Base-by-base conservation (phyloP, 148 eudicot species). In the Heliosperma pusillum region DNA sequence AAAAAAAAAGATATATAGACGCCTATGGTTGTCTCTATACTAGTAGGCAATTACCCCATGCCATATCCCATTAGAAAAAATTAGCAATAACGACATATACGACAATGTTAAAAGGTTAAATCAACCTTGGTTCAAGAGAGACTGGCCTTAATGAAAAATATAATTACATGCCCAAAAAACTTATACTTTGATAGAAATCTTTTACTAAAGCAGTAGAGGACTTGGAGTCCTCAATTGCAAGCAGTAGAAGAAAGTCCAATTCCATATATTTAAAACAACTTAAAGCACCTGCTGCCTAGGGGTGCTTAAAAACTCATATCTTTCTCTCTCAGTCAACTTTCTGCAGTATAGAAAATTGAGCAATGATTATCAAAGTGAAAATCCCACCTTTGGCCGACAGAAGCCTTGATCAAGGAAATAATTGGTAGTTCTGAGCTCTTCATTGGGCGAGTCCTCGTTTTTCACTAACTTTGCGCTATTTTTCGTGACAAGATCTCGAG, bases 301-400 rank as follows among this genome's bases (percentile, higher is more conserved):
- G 60, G 52, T 24, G 24, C 26, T 21, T 11, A 25, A 45, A 69
- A 47, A 30, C 1, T 12, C 58, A 25, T 69, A 42, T 15, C 30
- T 47, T 21, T 57, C 30, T 69, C 36, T 24, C 25, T 47, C 59
- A 26, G 58, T 25, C 40, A 16, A 26, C 59, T 69, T 47, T 69
- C 42, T 10, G 12, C 47, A 70, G 57, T 75, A 53, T 56, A 64
- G 22, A 2, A 11, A 56, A 55, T 29, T 40, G 8, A 72, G 65
- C 27, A 29, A 62, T 25, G 62, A 17, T 21, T 42, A 53, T 30
- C 21, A 65, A 66, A 58, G 70, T 22, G 74, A 78, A 56, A 63
- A 64, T 29, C 76, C 72, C 85, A 90, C 99, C 93, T 92, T 96
- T 22, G 99, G 97, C 72, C 97, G 94, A 66, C 94, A 88, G 79